phyloP scores from a whole-genome alignment of 495 filamentous ascomycete species.

The Monascus purpureus region DNA sequence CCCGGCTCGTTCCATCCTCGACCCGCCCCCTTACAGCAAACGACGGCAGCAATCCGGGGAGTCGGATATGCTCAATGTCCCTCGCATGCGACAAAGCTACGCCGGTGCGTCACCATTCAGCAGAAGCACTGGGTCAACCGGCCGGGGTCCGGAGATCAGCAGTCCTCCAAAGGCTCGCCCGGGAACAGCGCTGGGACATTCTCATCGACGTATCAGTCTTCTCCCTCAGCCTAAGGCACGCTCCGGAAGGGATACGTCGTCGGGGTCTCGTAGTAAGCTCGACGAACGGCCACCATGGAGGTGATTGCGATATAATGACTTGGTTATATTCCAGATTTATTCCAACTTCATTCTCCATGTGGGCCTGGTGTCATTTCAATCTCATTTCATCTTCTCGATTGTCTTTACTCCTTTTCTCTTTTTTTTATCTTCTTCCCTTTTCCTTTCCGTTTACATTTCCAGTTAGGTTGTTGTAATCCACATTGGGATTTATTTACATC shows the following conservation, averaged over 20 bases:
- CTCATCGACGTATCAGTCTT: constrained; percentile 35
- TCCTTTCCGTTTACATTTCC: too few relatives aligned
- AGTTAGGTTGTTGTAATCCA: too few relatives aligned
- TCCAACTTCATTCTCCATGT: neutral
- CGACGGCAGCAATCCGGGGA: constrained; percentile 13
- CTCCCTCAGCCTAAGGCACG: constrained; percentile 27
- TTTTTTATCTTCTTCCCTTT: constrained; percentile 2
- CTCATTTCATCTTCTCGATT: neutral
- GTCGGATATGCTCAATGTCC: constrained; percentile 14
- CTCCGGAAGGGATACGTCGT: constrained; percentile 14
- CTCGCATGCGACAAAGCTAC: constrained; percentile 30
- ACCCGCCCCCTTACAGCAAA: constrained; percentile 29
- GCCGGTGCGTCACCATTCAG: constrained; percentile 19
- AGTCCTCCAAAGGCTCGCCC: too few relatives aligned
- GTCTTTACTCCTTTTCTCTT: constrained; percentile 1
- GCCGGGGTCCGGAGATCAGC: constrained; percentile 18
- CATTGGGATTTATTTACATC: too few relatives aligned
- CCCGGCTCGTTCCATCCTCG: constrained; percentile 15
- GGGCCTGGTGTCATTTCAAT: neutral
- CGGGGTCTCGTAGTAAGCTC: constrained; percentile 15
- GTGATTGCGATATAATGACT: constrained; percentile 2
- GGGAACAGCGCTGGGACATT: constrained; percentile 31
- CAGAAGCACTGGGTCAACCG: constrained; percentile 14
- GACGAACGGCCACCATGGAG: constrained; percentile 28
- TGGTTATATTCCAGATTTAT: constrained; percentile 2